Percentiles rank a stretch among this genome's conserved stretches.
These are phyloP conservation scores for Cercospora sp. DNA, from an alignment of 2,329 filamentous ascomycete species.

Conservation along the genomic window DNA sequence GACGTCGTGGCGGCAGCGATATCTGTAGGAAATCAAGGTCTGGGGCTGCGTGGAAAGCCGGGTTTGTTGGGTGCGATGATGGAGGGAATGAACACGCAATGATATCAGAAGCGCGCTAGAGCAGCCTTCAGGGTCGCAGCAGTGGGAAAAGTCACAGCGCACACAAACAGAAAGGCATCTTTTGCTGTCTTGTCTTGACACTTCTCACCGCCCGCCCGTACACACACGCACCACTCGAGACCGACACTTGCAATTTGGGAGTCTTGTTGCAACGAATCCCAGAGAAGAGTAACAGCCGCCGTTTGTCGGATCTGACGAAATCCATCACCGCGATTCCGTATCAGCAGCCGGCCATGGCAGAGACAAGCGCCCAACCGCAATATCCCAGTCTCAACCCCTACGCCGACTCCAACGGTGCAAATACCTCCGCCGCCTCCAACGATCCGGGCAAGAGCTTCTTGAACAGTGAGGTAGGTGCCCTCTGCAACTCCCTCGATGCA, in stretches of 20 bases:
- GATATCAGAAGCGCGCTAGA: conserved; percentile 2
- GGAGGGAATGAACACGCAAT: conserved; percentile 1
- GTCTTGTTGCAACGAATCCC: neutral
- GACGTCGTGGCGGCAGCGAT: conserved; percentile 5
- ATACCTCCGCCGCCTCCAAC: conserved; percentile 3
- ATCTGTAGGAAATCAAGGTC: neutral
- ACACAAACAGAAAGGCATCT: neutral
- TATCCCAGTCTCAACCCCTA: conserved; percentile 41
- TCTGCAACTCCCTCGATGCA: neutral
- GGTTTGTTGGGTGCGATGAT: neutral
- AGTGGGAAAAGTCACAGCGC: neutral
- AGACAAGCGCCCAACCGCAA: conserved; percentile 32
- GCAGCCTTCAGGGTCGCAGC: neutral
- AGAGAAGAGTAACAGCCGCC: neutral
- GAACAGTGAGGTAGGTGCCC: conserved; percentile 45
- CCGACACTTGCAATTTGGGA: neutral
- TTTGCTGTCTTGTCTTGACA: neutral
- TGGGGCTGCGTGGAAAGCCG: neutral
- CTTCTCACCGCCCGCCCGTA: neutral
- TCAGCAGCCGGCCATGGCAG: conserved; percentile 24
- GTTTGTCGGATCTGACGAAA: neutral
- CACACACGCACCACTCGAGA: neutral
- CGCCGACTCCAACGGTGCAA: conserved; percentile 21
- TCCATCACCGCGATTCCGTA: conserved; percentile 5
- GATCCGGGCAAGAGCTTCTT: conserved; percentile 43